These are phyloP conservation scores for Penicillium manginii DNA, from an alignment of 495 filamentous ascomycete species.

Conservation along the genomic window DNA sequence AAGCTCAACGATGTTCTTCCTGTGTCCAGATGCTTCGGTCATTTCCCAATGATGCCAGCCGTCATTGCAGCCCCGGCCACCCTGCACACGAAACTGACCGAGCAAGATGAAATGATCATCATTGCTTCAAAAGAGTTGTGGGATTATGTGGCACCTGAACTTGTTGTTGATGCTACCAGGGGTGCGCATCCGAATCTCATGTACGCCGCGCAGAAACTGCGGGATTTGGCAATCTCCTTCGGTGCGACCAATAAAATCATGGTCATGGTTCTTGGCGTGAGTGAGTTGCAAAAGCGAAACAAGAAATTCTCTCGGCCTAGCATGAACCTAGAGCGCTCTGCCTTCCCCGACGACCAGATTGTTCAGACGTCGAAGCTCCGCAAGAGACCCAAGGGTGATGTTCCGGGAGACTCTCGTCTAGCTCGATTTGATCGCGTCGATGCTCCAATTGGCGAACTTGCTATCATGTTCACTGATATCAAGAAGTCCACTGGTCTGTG, in stretches of 20 bases:
- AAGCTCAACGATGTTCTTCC: constrained; percentile 90
- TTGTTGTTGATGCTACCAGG: constrained; percentile 89
- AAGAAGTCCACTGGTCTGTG: constrained; percentile 97
- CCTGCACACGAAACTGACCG: constrained; percentile 74
- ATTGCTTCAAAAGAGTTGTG: constrained; percentile 91
- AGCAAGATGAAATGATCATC: constrained; percentile 92
- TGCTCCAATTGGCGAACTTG: constrained; percentile 84
- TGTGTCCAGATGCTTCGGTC: constrained; percentile 93
- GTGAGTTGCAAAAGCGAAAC: constrained; percentile 83
- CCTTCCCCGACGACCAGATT: constrained; percentile 70
- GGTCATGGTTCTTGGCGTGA: constrained; percentile 96
- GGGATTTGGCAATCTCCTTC: constrained; percentile 94
- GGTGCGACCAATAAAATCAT: constrained; percentile 93
- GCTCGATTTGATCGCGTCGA: constrained; percentile 88
- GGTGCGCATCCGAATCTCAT: constrained; percentile 86
- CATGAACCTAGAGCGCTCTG: constrained; percentile 78
- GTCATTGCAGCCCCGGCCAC: constrained; percentile 91
- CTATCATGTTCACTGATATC: constrained; percentile 98
- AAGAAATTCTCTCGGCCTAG: constrained; percentile 73
- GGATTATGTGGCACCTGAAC: constrained; percentile 86
- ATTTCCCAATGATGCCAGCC: constrained; percentile 87
- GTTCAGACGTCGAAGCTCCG: constrained; percentile 63
- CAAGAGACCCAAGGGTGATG: constrained; percentile 62
- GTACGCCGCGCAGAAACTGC: constrained; percentile 93
- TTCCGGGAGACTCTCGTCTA: constrained; percentile 77